phyloP scores from a whole-genome alignment of 345 rosid species.

The Acer yangbiense region DNA sequence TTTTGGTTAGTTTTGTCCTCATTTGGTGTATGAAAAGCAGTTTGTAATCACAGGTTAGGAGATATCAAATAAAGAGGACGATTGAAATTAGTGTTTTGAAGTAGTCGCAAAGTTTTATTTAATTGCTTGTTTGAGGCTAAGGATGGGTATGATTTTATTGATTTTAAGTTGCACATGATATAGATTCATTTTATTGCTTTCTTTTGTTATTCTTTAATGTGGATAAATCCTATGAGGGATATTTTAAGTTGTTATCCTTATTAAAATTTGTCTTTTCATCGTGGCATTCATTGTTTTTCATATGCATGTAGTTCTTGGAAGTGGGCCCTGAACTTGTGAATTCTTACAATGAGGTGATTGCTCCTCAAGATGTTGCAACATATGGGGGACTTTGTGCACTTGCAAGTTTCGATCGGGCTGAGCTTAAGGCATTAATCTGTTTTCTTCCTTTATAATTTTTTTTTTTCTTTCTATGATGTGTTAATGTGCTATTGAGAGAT shows the following conservation, averaged over 20 bases:
- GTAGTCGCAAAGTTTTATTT: neutral
- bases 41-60: too few species aligned
- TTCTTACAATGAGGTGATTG: constrained; percentile 88
- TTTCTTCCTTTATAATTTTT: neutral
- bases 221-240: neutral
- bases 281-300: neutral
- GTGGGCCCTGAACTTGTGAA: constrained; percentile 89
- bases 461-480: neutral
- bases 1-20: too few species aligned
- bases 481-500: neutral
- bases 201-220: neutral
- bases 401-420: constrained; percentile 95
- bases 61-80: neutral
- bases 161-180: neutral
- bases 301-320: constrained; percentile 78
- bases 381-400: constrained; percentile 99
- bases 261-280: neutral
- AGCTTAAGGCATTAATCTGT: constrained; percentile 68
- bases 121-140: constrained; percentile 1
- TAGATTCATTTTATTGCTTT: neutral
- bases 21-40: too few species aligned
- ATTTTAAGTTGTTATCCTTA: neutral
- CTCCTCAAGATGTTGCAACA: constrained; percentile 97
- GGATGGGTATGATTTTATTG: neutral
- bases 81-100: neutral